Evolutionary conservation across 345 rosid species (phyloP), one percentile per base, ranked within the genome.

Genomic region (Salix udensis): DNA sequence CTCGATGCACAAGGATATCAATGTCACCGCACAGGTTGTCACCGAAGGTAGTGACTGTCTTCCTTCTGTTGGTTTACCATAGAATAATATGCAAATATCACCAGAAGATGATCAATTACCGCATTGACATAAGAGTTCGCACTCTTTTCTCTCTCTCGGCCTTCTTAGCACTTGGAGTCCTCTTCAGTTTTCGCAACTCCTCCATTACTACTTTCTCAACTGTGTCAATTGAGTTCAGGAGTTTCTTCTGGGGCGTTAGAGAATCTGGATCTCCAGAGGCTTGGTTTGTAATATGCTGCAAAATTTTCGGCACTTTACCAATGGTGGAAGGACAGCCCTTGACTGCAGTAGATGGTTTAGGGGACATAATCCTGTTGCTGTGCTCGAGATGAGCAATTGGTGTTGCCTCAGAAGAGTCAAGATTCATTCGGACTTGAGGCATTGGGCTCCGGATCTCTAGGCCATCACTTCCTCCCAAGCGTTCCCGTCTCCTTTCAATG

Each of bases 191-290:
- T 75, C 79, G 81, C 70, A 93, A 75, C 74, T 92, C 97, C 69
- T 88, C 90, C 92, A 84, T 88, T 39, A 96, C 96, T 31, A 82
- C 90, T 70, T 90, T 87, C 85, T 87, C 92, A 6, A 93, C 93
- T n/a, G 81, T 81, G 82, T 96, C 98, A 26, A 96, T 91, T 37
- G 97, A 88, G 78, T 89, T 82, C 74, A 93, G 80, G 6, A 96
- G 91, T 64, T 91, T 96, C 86, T 87, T 96, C 84, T 96, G 93
- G 0, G 97, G 99, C n/a, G 99, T 96, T 69, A 91, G 76, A 77
- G 79, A 79, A 42, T 89, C 97, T 6, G 89, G 80, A 40, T 84
- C 89, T 48, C 60, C 89, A 21, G 76, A 69, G 10, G 78, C 67
- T 82, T 80, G 82, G 58, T 88, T 88, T 8, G 87, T 81, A 67